These are phyloP conservation scores for Baorangia bicolor DNA, from an alignment of 768 basidiomycete genomes.

Conservation along the genomic window DNA sequence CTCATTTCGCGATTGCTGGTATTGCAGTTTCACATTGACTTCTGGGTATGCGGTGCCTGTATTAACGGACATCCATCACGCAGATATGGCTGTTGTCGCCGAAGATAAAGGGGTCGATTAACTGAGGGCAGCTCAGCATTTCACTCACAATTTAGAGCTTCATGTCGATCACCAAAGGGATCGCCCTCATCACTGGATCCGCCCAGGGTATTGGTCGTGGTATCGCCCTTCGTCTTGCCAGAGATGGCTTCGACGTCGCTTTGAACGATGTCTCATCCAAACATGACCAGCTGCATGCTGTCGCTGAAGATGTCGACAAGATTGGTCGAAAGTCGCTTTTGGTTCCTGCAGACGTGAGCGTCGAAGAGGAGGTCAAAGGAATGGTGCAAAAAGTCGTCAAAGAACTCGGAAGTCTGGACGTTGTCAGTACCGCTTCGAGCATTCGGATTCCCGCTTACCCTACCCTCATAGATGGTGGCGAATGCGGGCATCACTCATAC, in stretches of 20 bases:
- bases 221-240: conserved; percentile 16
- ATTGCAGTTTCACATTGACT: too few relatives aligned
- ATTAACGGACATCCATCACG: too few relatives aligned
- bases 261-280: conserved; percentile 27
- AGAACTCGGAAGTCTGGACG: conserved; percentile 1
- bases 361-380: background rate
- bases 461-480: conserved; percentile 11
- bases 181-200: conserved; percentile 31
- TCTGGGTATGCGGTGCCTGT: too few relatives aligned
- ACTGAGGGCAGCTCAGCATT: background rate
- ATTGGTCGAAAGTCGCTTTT: conserved; percentile 13
- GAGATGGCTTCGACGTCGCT: conserved; percentile 26
- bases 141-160: background rate
- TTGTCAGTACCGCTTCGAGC: background rate
- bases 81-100: too few relatives aligned
- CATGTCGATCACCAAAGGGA: conserved; percentile 23
- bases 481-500: background rate
- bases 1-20: too few relatives aligned
- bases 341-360: conserved; percentile 12
- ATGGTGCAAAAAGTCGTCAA: background rate
- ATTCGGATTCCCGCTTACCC: background rate
- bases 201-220: conserved; percentile 28
- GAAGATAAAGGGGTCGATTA: background rate
- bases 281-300: background rate
- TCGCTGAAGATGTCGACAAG: conserved; percentile 9